Conservation (phyloP, 192 early-diverging fungal genomes). For the Physocladia obscura region DNA sequence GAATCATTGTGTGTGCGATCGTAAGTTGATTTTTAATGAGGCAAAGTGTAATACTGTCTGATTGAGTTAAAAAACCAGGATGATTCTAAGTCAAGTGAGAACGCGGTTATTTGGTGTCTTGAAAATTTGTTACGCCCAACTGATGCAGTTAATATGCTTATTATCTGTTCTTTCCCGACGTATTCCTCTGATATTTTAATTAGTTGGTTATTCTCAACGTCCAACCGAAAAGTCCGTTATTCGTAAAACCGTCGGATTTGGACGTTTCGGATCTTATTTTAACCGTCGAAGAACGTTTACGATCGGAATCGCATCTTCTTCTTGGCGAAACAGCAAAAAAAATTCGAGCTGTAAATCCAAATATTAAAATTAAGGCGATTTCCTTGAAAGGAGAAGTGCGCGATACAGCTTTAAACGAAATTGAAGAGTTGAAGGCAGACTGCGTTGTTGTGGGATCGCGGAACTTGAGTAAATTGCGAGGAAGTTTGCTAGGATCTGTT, state of each 20-base stretch:
- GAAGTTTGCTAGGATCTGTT: constrained; percentile 12
- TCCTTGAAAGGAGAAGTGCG: background rate
- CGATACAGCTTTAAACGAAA: background rate
- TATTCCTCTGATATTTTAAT: background rate
- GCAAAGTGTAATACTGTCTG: no score
- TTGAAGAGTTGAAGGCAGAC: constrained; percentile 15
- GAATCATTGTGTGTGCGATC: constrained; percentile 4
- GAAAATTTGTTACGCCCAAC: constrained; percentile 17
- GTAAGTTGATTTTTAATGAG: constrained; percentile 4
- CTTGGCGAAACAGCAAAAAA: background rate
- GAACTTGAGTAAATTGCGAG: constrained; percentile 22
- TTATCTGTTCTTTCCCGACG: background rate
- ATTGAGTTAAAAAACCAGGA: constrained; percentile 15
- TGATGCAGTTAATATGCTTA: constrained; percentile 24
- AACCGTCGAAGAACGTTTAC: constrained; percentile 8
- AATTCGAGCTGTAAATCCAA: background rate
- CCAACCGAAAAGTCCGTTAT: constrained; percentile 16
- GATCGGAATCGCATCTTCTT: constrained; percentile 8
- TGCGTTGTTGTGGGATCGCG: constrained; percentile 26
- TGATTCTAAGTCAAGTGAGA: constrained; percentile 12
- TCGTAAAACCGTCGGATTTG: background rate
- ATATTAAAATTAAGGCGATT: constrained; percentile 14
- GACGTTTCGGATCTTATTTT: constrained; percentile 18
- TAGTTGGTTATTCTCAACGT: constrained; percentile 20
- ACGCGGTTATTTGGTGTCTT: constrained; percentile 22